These are phyloP conservation scores for Paulownia fortunei DNA, from an alignment of 257 asterid species.

Conservation along the genomic window DNA sequence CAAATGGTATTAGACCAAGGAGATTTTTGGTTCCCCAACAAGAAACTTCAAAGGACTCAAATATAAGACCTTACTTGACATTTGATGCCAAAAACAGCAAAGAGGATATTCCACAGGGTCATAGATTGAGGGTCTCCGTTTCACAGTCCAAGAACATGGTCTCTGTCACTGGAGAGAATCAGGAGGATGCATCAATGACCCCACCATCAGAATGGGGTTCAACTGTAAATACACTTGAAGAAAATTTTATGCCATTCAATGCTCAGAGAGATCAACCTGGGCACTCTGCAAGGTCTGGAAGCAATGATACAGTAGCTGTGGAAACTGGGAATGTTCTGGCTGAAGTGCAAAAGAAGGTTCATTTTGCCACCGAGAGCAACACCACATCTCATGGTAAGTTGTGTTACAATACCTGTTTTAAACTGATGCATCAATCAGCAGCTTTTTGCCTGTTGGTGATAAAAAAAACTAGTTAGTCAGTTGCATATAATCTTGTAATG, in stretches of 20 bases:
- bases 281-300: slow-evolving; percentile 33
- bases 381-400: slow-evolving; percentile 54
- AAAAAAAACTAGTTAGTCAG: slow-evolving; percentile 22
- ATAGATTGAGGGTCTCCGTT: slow-evolving; percentile 35
- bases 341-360: slow-evolving; percentile 68
- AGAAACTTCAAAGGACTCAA: slow-evolving; percentile 48
- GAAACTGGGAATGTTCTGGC: slow-evolving; percentile 37
- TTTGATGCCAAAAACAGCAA: slow-evolving; percentile 36
- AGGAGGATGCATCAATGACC: slow-evolving; percentile 54
- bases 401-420: neutral
- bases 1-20: slow-evolving; percentile 59
- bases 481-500: neutral
- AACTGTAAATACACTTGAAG: slow-evolving; percentile 46
- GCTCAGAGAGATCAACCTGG: slow-evolving; percentile 46
- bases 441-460: neutral
- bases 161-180: slow-evolving; percentile 42
- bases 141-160: slow-evolving; percentile 38
- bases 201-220: slow-evolving; percentile 58
- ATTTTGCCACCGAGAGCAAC: slow-evolving; percentile 46
- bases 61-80: slow-evolving; percentile 27
- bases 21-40: slow-evolving; percentile 53
- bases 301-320: slow-evolving; percentile 28
- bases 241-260: slow-evolving; percentile 37
- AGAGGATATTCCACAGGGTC: slow-evolving; percentile 42
- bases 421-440: neutral